Conservation (phyloP, 176 grass and related monocot genomes). For the Rhynchospora pubera region DNA sequence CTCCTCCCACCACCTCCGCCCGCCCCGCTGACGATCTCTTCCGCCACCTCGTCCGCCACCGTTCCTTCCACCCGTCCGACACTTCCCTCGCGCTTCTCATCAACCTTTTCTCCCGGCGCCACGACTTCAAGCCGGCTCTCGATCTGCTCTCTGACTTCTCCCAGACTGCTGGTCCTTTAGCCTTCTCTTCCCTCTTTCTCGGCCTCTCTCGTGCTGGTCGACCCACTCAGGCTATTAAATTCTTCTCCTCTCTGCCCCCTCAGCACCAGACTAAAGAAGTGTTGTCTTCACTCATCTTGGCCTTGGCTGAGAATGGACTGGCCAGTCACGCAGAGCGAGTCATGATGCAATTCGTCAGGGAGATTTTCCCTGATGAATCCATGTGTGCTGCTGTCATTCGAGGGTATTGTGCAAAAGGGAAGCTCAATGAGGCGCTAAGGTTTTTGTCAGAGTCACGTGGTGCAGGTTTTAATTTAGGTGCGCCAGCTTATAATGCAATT, state of each 20-base stretch:
- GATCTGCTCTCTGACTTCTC: constrained; percentile 62
- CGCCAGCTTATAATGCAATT: constrained; percentile 67
- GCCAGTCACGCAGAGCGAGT: constrained; percentile 58
- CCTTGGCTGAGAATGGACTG: constrained; percentile 49
- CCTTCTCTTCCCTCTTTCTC: constrained; percentile 49
- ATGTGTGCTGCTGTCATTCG: constrained; percentile 67
- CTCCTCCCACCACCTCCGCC: constrained; percentile 39
- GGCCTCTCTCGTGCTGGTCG: constrained; percentile 46
- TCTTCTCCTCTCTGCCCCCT: constrained; percentile 55
- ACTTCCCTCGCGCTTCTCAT: constrained; percentile 48
- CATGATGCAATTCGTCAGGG: constrained; percentile 52
- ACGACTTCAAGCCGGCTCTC: constrained; percentile 61
- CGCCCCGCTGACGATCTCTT: constrained; percentile 63
- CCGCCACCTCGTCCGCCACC: constrained; percentile 61
- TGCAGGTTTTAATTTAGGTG: constrained; percentile 66
- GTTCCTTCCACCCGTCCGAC: constrained; percentile 70
- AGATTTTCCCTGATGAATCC: constrained; percentile 73
- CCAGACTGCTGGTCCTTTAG: constrained; percentile 35
- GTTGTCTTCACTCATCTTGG: constrained; percentile 46
- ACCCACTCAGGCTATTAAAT: constrained; percentile 43
- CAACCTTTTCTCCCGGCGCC: constrained; percentile 65
- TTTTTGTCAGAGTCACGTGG: constrained; percentile 56
- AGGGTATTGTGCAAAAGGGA: constrained; percentile 78
- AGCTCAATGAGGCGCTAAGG: constrained; percentile 67
- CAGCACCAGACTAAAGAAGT: constrained; percentile 32